These are phyloP conservation scores for Panaeolus papilionaceus DNA, from an alignment of 768 basidiomycete species.

Conservation along the genomic window DNA sequence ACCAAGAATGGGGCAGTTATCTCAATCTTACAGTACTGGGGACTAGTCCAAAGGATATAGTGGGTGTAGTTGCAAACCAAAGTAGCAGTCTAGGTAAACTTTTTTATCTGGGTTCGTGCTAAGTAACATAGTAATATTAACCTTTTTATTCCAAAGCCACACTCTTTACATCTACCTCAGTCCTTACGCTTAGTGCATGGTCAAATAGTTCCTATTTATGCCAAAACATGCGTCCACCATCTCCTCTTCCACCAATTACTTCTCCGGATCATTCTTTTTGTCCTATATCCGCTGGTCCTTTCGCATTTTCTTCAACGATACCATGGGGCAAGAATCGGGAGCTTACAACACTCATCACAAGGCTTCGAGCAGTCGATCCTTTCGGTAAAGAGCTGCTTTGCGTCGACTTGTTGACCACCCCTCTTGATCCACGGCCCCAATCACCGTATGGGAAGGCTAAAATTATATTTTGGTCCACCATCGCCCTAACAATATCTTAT, in stretches of 20 bases:
- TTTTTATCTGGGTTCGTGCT: not conserved
- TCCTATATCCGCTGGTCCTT: conserved; percentile 78
- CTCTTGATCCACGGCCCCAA: conserved; percentile 64
- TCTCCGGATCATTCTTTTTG: conserved; percentile 61
- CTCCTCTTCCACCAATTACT: conserved; percentile 61
- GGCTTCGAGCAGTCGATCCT: conserved; percentile 89
- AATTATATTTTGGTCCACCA: conserved; percentile 75
- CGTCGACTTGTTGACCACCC: conserved; percentile 78
- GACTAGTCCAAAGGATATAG: conserved; percentile 58
- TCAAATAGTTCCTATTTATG: conserved; percentile 80
- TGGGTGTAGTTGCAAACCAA: conserved; percentile 60
- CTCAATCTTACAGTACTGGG: conserved; percentile 82
- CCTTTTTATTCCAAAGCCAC: conserved; percentile 61
- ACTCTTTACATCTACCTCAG: conserved; percentile 81
- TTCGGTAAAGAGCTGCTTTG: conserved; percentile 84
- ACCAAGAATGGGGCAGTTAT: conserved; percentile 46
- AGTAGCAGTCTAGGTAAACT: conserved; percentile 73
- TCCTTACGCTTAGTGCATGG: conserved; percentile 80
- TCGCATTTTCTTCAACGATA: conserved; percentile 81
- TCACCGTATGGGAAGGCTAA: conserved; percentile 70
- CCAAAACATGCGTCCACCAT: conserved; percentile 76
- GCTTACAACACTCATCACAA: conserved; percentile 85
- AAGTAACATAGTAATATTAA: conserved; percentile 7
- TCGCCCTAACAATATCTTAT: conserved; percentile 78
- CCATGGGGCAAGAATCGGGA: conserved; percentile 69